These are phyloP conservation scores for Coffea eugenioides DNA, from an alignment of 257 asterid species.

Conservation along the genomic window DNA sequence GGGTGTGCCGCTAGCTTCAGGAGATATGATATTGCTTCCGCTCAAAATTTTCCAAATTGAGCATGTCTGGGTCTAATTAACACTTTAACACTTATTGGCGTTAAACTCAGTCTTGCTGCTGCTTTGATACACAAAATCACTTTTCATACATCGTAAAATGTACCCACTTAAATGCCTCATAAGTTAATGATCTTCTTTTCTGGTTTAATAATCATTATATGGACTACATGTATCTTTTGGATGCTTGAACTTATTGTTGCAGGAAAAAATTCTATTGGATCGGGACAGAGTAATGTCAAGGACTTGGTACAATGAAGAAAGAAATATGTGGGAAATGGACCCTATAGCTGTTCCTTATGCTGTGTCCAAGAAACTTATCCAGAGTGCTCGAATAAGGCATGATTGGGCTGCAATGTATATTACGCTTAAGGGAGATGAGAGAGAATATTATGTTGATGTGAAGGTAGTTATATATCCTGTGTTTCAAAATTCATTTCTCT, in stretches of 20 bases:
- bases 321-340: slow-evolving; percentile 90
- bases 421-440: slow-evolving; percentile 77
- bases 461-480: slow-evolving; percentile 47
- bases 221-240: slow-evolving; percentile 17
- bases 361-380: slow-evolving; percentile 76
- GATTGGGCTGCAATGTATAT: slow-evolving; percentile 91
- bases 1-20: not conserved
- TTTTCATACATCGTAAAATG: not conserved
- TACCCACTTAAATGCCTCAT: not conserved
- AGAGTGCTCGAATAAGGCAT: slow-evolving; percentile 91
- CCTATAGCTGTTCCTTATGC: slow-evolving; percentile 95
- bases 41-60: not conserved
- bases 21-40: not conserved
- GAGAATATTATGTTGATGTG: slow-evolving; percentile 75
- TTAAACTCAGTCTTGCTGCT: not conserved
- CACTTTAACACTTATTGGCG: not conserved
- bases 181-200: not conserved
- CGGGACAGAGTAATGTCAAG: slow-evolving; percentile 91
- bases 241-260: slow-evolving; percentile 23
- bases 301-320: slow-evolving; percentile 82
- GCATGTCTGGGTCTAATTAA: not conserved
- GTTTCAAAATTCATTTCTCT: slow-evolving; percentile 15
- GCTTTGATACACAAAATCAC: not conserved
- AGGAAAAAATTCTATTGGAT: slow-evolving; percentile 79
- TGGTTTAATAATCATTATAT: not conserved